These are phyloP conservation scores for Podaxis sp. DNA, from an alignment of 768 basidiomycete genomes.

Conservation along the genomic window DNA sequence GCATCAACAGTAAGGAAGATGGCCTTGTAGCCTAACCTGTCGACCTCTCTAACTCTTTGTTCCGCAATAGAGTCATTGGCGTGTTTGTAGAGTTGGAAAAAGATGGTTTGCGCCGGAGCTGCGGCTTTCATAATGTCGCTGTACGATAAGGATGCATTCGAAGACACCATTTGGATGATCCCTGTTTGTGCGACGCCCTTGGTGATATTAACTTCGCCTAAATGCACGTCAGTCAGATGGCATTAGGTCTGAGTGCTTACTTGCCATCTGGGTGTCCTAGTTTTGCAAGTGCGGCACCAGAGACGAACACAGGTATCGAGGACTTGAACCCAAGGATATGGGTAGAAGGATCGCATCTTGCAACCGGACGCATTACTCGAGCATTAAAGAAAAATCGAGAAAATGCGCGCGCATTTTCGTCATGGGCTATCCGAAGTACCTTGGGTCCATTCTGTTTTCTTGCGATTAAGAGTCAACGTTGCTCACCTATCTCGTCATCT, in stretches of 20 bases:
- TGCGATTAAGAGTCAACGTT: not conserved
- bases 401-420: conserved; percentile 80
- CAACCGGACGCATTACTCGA: conserved; percentile 71
- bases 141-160: conserved; percentile 70
- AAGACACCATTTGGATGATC: conserved; percentile 85
- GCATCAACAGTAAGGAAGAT: conserved; percentile 94
- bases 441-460: conserved; percentile 11
- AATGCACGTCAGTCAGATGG: not conserved
- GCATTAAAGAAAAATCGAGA: conserved; percentile 84
- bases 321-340: conserved; percentile 70
- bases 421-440: conserved; percentile 39
- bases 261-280: conserved; percentile 81
- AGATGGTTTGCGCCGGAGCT: conserved; percentile 56
- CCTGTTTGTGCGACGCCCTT: conserved; percentile 61
- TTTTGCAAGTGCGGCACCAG: conserved; percentile 80
- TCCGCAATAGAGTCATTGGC: conserved; percentile 63
- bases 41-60: conserved; percentile 68
- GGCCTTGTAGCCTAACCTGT: conserved; percentile 75
- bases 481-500: conserved; percentile 80
- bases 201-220: conserved; percentile 82
- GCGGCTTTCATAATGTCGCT: conserved; percentile 59
- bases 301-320: conserved; percentile 79
- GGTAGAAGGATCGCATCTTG: conserved; percentile 65
- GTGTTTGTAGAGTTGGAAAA: conserved; percentile 89
- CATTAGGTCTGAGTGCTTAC: conserved; percentile 1